Base-by-base conservation (phyloP, 305 asterid genomes). In the Rubia balearica region DNA sequence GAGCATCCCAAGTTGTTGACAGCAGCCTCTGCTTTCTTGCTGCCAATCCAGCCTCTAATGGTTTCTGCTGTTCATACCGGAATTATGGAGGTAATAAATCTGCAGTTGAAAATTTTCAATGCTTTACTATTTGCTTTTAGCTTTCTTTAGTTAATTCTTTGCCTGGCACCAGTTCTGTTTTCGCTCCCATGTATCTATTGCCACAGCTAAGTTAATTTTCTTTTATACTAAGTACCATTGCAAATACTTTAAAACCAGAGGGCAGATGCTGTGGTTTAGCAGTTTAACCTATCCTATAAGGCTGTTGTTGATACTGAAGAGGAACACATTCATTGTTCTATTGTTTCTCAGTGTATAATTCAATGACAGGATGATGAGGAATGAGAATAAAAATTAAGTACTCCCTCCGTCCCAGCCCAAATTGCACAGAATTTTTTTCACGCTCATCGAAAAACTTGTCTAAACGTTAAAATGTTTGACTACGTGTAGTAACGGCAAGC, bases 31-130 rank as follows among this genome's bases (percentile, higher is more conserved):
- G 96, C 92, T 19, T 66, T 86, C 69, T 67, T 82, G 75, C 76
- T 91, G 67, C 95, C 97, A 19, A 80, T 91, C 78, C 95, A 89
- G 72, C 97, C 97, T 59, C 78, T 91, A 33, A 83, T 89, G 92
- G 97, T 91, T 77, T 85, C 96, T 61, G 97, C 87, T 72, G 87
- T 91, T 69, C 95, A 89, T 79, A 87, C 96, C 3, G 97, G 96
- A 75, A 81, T 91, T 81, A 87, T 91, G 95, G 96, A 89, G 97
- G 98, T 88, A 70, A 83, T 45, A 61, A 68, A 33, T 74, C 55
- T 73, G 65, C 63, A 75, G 49, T 41, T 65, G 41, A 59, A 43
- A 12, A 65, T 17, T 8, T 69, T 27, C 59, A 8, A 9, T n/a
- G n/a, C 6, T 19, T n/a, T 33, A 6, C 71, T 12, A 10, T 40